A percentile compares a stretch with the other conserved stretches of the same genome.
phyloP scores from a whole-genome alignment of 139 green algal genomes.

The Trebouxia sp. region DNA sequence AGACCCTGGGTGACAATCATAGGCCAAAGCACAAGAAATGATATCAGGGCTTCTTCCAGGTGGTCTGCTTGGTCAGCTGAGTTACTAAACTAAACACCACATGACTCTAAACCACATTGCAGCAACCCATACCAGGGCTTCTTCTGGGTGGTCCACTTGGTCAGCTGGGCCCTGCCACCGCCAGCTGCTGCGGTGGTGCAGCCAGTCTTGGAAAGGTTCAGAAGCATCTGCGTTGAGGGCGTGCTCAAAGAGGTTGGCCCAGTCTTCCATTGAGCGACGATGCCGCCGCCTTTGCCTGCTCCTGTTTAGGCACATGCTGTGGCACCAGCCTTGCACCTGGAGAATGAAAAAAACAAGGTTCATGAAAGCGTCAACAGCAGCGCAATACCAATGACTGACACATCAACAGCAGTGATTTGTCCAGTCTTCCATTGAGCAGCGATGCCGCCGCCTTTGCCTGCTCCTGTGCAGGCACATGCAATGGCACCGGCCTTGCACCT shows the following conservation, averaged over 20 bases:
- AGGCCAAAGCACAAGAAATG: neutral
- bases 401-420: too few species aligned
- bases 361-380: too few species aligned
- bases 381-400: too few species aligned
- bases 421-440: too few species aligned
- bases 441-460: too few species aligned
- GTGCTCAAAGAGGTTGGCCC: conserved; percentile 77
- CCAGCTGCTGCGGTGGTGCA: conserved; percentile 37
- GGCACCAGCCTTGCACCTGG: conserved; percentile 52
- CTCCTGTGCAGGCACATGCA: too few species aligned
- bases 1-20: too few species aligned
- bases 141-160: neutral
- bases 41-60: neutral
- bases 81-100: too few species aligned
- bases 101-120: too few species aligned
- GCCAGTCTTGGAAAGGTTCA: conserved; percentile 37
- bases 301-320: conserved; percentile 75
- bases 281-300: conserved; percentile 68
- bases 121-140: neutral
- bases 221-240: conserved; percentile 63
- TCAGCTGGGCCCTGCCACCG: neutral
- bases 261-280: conserved; percentile 74
- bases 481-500: too few species aligned
- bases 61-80: neutral
- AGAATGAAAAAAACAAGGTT: neutral